Conservation (phyloP, 305 asterid genomes). For the Caryopteris hybrid region DNA sequence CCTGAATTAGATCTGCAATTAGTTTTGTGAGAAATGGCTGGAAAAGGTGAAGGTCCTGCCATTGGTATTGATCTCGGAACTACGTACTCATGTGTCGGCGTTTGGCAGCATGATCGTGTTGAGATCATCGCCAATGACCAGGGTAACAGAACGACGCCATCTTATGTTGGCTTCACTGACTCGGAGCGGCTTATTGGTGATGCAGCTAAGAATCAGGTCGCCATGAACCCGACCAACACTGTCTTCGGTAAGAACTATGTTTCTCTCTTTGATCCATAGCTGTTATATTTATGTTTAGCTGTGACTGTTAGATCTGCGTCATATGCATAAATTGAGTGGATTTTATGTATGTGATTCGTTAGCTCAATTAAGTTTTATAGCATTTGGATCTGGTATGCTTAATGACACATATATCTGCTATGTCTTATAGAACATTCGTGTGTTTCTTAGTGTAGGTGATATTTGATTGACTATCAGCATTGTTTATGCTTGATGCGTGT, state of each 20-base stretch:
- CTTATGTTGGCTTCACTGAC: constrained; percentile 71
- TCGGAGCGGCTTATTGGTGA: constrained; percentile 79
- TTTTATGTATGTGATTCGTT: not conserved
- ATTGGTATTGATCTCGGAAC: constrained; percentile 88
- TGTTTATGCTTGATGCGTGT: not conserved
- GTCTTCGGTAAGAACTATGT: constrained; percentile 54
- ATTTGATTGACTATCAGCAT: not conserved
- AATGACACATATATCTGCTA: not conserved
- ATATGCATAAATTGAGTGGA: too few relatives aligned
- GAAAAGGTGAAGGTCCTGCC: constrained; percentile 80
- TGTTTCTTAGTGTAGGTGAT: not conserved
- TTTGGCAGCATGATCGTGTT: constrained; percentile 84
- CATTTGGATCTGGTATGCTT: not conserved
- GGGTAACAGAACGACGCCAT: constrained; percentile 79
- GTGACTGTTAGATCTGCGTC: not conserved
- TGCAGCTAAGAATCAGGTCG: constrained; percentile 92
- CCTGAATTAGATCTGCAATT: not conserved
- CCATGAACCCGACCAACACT: constrained; percentile 84
- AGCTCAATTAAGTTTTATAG: too few relatives aligned
- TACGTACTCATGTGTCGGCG: constrained; percentile 77
- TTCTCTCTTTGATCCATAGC: not conserved
- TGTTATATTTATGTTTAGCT: not conserved
- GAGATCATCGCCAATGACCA: constrained; percentile 82
- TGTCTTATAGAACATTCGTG: not conserved
- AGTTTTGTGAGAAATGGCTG: constrained; percentile 44